Evolutionary conservation across 2,329 filamentous ascomycete species (phyloP).

Genomic region (Hypocrella siamensis): DNA sequence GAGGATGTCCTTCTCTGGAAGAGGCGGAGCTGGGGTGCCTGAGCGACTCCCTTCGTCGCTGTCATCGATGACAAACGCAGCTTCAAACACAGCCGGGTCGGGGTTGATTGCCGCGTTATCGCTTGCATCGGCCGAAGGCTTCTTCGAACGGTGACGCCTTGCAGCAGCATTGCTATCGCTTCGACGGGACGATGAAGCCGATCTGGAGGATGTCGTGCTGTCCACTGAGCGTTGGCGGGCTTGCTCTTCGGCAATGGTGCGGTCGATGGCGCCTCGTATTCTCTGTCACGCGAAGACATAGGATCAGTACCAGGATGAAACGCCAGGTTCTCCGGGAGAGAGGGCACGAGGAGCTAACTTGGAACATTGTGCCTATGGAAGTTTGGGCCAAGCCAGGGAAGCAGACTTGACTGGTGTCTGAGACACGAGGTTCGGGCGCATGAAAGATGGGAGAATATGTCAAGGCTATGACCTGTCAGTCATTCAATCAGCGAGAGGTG

Average conservation of each 20-base stretch:
- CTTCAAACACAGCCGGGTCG: conserved; percentile 78
- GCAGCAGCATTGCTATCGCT: conserved; percentile 16
- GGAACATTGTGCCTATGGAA: conserved; percentile 12
- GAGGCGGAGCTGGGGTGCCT: conserved; percentile 35
- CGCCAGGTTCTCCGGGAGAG: background rate
- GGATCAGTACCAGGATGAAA: conserved; percentile 3
- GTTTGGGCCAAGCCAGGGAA: conserved; percentile 1
- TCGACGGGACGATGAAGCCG: conserved; percentile 21
- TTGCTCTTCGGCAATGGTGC: conserved; percentile 82
- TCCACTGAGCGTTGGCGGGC: conserved; percentile 51
- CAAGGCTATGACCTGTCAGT: no score
- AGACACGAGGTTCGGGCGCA: no score
- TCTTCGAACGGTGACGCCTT: conserved; percentile 22
- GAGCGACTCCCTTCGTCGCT: conserved; percentile 52
- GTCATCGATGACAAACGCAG: conserved; percentile 75
- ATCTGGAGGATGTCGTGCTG: conserved; percentile 23
- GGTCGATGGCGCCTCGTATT: conserved; percentile 72
- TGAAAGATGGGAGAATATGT: no score
- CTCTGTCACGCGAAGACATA: conserved; percentile 33
- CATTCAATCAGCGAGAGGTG: no score
- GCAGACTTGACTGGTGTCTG: no score
- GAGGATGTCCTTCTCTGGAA: conserved; percentile 16
- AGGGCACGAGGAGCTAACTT: conserved; percentile 11
- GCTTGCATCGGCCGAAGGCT: conserved; percentile 17
- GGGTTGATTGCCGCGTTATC: conserved; percentile 36